Evolutionary conservation across 2,329 filamentous ascomycete species (phyloP), one percentile per base, ranked within the genome.

Genomic region (Meredithiella fracta): DNA sequence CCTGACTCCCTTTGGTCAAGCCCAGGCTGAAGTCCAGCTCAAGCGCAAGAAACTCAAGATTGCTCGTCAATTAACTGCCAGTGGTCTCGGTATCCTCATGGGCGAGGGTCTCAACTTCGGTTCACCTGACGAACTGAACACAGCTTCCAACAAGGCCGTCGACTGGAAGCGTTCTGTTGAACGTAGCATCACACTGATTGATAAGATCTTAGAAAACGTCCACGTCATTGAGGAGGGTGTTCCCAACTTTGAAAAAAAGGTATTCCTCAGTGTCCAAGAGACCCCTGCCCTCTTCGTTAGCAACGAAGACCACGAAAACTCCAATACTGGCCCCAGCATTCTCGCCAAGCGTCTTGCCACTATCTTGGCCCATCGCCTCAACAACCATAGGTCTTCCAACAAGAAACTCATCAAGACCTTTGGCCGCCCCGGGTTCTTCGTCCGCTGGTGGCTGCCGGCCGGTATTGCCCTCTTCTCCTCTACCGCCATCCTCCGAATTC

Each of bases 361-460:
- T 42, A 79, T 97, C 20, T 78, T 97, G 4, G 72, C 80, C 51
- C 67, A 74, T 6, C 77, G 83, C 15, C 70, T 97, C 2, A 85
- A 86, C 0, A 71, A 74, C 14, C 86, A 96, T 63, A 69, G 76
- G 1, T 64, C 67, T 7, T 73, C 74, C 38, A 82, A 84, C 58
- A 70, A 72, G 42, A 65, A 66, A 0, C 68, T 85, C 2, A 77
- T 83, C 2, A 67, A 67, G 26, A 69, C 79, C 54, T 83, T 91
- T 65, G 90, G 91, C 6, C 82, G 83, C 22, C 92, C 92, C 0
- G 80, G 85, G 3, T 71, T 72, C 40, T 63, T 92, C 3, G 74
- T 94, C 2, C 80, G 92, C 51, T 97, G 95, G 68, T 98, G 92
- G 92, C 73, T 96, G 3, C 88, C 90, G 1, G 77, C 80, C 0